These are phyloP conservation scores for Sugiyamaella boreocaroliniensis DNA, from an alignment of 805 yeast species.

Conservation along the genomic window DNA sequence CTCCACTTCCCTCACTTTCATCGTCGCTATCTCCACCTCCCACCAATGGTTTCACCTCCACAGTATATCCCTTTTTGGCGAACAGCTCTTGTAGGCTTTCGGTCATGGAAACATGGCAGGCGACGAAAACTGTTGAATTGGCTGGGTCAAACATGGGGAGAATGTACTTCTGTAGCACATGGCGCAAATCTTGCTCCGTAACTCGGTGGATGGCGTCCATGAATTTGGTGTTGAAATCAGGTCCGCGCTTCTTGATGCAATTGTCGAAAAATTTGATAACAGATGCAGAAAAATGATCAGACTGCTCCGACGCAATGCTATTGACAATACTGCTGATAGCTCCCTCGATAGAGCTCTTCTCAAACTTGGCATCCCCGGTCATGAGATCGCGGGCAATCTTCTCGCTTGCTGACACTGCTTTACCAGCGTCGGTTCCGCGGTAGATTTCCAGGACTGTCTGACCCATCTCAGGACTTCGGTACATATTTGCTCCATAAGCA, in stretches of 20 bases:
- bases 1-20: conserved; percentile 24
- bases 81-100: conserved; percentile 45
- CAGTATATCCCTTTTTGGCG: conserved; percentile 49
- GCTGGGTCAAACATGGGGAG: conserved; percentile 54
- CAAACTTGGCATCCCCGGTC: conserved; percentile 48
- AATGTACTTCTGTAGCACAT: conserved; percentile 50
- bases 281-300: conserved; percentile 62
- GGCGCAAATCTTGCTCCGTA: conserved; percentile 43
- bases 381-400: conserved; percentile 57
- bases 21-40: conserved; percentile 23
- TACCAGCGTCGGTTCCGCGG: conserved; percentile 75
- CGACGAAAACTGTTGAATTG: conserved; percentile 55
- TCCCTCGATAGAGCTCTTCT: conserved; percentile 55
- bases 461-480: conserved; percentile 58
- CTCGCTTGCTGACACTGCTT: conserved; percentile 52
- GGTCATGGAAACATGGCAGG: conserved; percentile 64
- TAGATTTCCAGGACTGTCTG: conserved; percentile 60
- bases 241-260: conserved; percentile 63
- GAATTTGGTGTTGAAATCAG: conserved; percentile 49
- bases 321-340: conserved; percentile 73
- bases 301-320: conserved; percentile 58
- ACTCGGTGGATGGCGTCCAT: conserved; percentile 46
- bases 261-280: conserved; percentile 57
- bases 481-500: conserved; percentile 78
- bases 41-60: conserved; percentile 50